These are phyloP conservation scores for Eucalyptus brandiana DNA, from an alignment of 345 rosid species.

Conservation along the genomic window DNA sequence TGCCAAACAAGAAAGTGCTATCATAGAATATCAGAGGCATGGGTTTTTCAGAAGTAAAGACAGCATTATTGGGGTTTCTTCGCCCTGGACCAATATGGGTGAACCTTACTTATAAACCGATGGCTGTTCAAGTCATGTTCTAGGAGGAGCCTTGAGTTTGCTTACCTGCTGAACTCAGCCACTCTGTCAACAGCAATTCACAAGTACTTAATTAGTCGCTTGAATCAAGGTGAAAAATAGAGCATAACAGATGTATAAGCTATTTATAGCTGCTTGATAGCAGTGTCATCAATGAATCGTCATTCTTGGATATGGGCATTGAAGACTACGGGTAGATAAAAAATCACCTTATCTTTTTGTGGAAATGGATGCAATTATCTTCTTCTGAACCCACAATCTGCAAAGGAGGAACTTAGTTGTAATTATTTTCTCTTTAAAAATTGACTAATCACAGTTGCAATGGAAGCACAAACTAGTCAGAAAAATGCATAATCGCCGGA, in stretches of 20 bases:
- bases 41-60: not conserved
- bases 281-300: not conserved
- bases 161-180: conserved; percentile 89
- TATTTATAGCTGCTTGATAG: not conserved
- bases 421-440: not conserved
- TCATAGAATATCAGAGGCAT: not conserved
- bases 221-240: not conserved
- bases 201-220: conserved; percentile 3
- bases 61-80: not conserved
- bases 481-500: not conserved
- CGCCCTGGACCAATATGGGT: not conserved
- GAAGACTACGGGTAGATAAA: not conserved
- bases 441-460: not conserved
- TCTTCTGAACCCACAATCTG: conserved; percentile 94
- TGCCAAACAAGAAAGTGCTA: not conserved
- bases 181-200: conserved; percentile 49
- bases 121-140: not conserved
- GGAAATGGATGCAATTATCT: conserved; percentile 73
- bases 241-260: not conserved
- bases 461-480: not conserved
- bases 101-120: not conserved
- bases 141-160: not conserved
- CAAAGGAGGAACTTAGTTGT: not conserved
- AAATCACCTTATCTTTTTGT: conserved; percentile 84
- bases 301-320: not conserved